Percentiles rank a stretch among this genome's conserved stretches.
These are phyloP conservation scores for Trifolium repens DNA, from an alignment of 306 rosid species.

Conservation along the genomic window DNA sequence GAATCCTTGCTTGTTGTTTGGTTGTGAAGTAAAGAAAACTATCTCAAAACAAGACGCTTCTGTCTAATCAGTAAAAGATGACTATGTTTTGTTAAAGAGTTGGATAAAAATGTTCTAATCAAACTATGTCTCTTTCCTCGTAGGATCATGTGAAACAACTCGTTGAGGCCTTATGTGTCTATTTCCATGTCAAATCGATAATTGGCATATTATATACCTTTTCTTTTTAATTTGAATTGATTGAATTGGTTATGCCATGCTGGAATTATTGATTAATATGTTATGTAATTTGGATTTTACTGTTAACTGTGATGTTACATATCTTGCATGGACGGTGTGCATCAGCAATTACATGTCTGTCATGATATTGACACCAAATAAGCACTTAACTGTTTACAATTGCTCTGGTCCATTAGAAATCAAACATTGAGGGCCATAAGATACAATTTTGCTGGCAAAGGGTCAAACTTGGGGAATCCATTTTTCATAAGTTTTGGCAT, in stretches of 20 bases:
- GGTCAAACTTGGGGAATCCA: background rate
- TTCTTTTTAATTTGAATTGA: background rate
- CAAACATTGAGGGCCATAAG: background rate
- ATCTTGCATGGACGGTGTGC: background rate
- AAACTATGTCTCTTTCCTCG: background rate
- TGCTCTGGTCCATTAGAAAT: conserved; percentile 22
- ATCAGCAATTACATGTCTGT: background rate
- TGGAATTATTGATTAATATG: background rate
- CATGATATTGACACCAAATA: background rate
- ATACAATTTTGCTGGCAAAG: background rate
- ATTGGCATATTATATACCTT: background rate
- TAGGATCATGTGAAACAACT: background rate
- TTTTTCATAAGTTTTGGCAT: background rate
- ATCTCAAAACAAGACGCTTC: background rate
- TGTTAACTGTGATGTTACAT: background rate
- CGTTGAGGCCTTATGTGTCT: background rate
- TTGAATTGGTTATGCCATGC: background rate
- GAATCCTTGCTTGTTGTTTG: background rate
- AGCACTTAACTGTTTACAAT: background rate
- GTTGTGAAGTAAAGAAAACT: background rate
- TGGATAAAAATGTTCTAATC: background rate
- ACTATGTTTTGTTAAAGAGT: background rate
- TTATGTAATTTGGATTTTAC: background rate
- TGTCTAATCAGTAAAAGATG: background rate
- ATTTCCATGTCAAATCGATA: background rate